These are phyloP conservation scores for Fusarium piperis DNA, from an alignment of 2,329 filamentous ascomycete genomes.

Conservation along the genomic window DNA sequence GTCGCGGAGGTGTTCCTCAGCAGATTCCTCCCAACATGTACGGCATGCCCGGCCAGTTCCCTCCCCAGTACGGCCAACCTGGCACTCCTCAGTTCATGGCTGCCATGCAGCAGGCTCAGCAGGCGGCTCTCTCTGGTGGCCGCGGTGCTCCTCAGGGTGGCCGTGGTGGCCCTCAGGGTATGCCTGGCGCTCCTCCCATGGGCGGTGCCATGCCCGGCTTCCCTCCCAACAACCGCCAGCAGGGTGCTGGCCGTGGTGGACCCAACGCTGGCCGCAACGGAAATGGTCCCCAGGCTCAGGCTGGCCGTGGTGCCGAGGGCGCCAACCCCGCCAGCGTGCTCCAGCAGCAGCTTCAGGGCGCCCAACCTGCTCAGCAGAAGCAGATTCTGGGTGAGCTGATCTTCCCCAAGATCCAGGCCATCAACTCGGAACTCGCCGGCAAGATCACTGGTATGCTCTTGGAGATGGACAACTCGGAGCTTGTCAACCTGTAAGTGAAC, in stretches of 20 bases:
- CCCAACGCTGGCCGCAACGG: conserved; percentile 54
- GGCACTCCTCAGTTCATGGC: conserved; percentile 82
- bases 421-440: conserved; percentile 94
- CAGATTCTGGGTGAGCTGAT: conserved; percentile 97
- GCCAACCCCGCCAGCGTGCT: conserved; percentile 52
- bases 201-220: conserved; percentile 64
- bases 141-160: conserved; percentile 73
- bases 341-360: conserved; percentile 66
- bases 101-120: conserved; percentile 82
- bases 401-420: conserved; percentile 96
- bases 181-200: conserved; percentile 77
- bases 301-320: conserved; percentile 54
- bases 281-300: conserved; percentile 50
- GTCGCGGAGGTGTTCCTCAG: conserved; percentile 86
- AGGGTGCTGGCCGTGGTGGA: conserved; percentile 60
- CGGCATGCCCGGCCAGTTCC: conserved; percentile 81
- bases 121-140: conserved; percentile 67
- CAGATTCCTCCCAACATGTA: conserved; percentile 91
- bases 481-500: conserved; percentile 89
- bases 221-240: conserved; percentile 65
- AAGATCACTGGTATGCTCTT: conserved; percentile 99
- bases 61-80: conserved; percentile 82
- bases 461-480: conserved; percentile 97
- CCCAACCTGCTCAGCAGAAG: conserved; percentile 85
- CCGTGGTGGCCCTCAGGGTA: conserved; percentile 67